Percentiles rank a stretch among this genome's conserved stretches.
These are phyloP conservation scores for Elaeagnus macrophylla DNA, from an alignment of 306 rosid species.

Conservation along the genomic window DNA sequence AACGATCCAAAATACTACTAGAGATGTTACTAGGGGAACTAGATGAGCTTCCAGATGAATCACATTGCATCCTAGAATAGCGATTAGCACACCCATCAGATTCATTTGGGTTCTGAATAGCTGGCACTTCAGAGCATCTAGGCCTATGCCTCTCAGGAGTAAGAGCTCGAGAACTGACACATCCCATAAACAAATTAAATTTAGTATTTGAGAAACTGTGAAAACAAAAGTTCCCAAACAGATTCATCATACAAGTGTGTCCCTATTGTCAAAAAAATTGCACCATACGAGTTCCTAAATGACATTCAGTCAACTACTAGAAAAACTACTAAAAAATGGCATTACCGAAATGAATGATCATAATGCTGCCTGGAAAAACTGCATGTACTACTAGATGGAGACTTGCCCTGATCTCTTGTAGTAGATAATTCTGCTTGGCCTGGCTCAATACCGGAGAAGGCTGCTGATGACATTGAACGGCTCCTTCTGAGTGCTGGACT, in stretches of 20 bases:
- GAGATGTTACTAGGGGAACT: conserved; percentile 61
- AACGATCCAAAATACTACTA: conserved; percentile 64
- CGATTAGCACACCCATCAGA: conserved; percentile 36
- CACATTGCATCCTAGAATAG: conserved; percentile 51
- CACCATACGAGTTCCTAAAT: neutral
- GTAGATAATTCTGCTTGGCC: conserved; percentile 26
- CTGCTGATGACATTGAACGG: conserved; percentile 72
- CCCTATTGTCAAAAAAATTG: too few relatives aligned
- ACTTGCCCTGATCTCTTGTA: conserved; percentile 46
- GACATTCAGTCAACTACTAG: conserved; percentile 3
- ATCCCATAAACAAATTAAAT: conserved; percentile 15
- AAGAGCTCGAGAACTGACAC: conserved; percentile 36
- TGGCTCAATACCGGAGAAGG: conserved; percentile 37
- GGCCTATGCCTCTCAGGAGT: conserved; percentile 43
- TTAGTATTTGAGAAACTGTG: neutral
- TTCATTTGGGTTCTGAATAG: too few relatives aligned
- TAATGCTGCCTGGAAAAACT: conserved; percentile 38
- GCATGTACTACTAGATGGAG: conserved; percentile 54
- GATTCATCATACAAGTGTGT: too few relatives aligned
- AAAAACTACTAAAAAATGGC: conserved; percentile 1
- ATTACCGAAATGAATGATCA: conserved; percentile 70
- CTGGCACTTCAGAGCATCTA: conserved; percentile 27
- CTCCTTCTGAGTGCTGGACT: conserved; percentile 72
- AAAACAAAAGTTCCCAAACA: too few relatives aligned
- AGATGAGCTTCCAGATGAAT: conserved; percentile 71